Evolutionary conservation across 1,284 basidiomycete genomes (phyloP), one percentile per base, ranked within the genome.

Genomic region (Pyrrhoderma noxium): DNA sequence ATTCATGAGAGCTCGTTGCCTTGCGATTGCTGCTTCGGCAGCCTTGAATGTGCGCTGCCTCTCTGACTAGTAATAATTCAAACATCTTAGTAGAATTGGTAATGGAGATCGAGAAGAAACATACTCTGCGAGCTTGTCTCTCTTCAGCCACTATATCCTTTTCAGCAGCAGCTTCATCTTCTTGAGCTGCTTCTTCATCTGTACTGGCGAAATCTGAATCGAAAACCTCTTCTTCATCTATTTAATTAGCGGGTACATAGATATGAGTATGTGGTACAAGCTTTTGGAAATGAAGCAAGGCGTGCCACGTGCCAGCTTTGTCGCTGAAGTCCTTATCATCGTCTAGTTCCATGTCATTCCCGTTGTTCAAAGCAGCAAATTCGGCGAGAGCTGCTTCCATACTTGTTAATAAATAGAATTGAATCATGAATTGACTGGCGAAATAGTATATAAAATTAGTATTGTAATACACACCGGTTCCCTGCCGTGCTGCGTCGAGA

Each of bases 181-280:
- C 76, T 46, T 76, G 73, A 0, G 61, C 68, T 27, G 72, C 77
- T 57, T 88, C 87, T 52, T 86, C 83, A 49, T 89, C 88, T 0
- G 86, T 90, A 56, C 84, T 88, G 54, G 80, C 82, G 59, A 91
- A 91, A 62, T 91, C 89, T 13, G 82, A 86, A 55, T 76, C 86
- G 56, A 88, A 88, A 8, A 82, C 64, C 60, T 90, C 88, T 55
- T 85, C 79, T 63, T 91, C 87, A 47, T 85, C 88, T 87, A 52
- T 37, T 25, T 35, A 25, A 25, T 40, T 7, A 22, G 5, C 16
- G 38, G n/a, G 38, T 8, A 40, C n/a, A 5, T 5, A 8, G 5
- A 22, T 16, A 22, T 57, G 25, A 41, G 38, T 47, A 56, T 64
- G 38, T 58, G n/a, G n/a, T 34, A 11, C 19, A 19, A 47, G 11